Evolutionary conservation across 2,329 filamentous ascomycete species (phyloP), one percentile per base, ranked within the genome.

Genomic region (Lomentospora prolificans): DNA sequence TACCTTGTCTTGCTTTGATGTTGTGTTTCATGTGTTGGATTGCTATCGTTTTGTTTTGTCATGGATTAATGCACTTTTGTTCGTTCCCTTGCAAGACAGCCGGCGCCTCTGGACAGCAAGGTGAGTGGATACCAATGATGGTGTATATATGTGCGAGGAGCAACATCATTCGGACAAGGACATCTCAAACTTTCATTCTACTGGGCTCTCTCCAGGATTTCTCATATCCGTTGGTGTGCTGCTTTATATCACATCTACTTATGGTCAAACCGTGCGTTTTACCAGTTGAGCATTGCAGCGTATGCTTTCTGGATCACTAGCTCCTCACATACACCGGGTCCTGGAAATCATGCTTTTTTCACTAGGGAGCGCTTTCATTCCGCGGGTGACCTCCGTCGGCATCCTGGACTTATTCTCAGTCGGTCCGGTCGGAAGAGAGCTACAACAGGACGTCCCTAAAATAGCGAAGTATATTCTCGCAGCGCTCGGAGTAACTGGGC

Each of bases 101-200:
- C 22, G 33, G 22, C 12, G 41, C 36, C 24, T n/a, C 52, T 36
- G 52, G 52, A 54, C 46, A 56, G 54, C 46, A 56, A 24, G 31
- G 46, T 51, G 33, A 51, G 44, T 56, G 22, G 41, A 51, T 19
- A 39, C 33, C 48, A 19, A 30, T 44, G 22, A 28, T 51, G 54
- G 27, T 30, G 50, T 51, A 51, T 51, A 19, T 56, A 56, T 56
- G 51, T 39, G 30, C 24, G 9, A 51, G n/a, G 44, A 36, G 28
- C 27, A 19, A 31, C 30, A 55, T 17, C 27, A 25, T 30, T 24
- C 50, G 39, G 19, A 28, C 41, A 55, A 36, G 19, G 19, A 22
- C 22, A 25, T 6, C 19, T 50, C 24, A 19, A 46, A 27, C 14
- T 30, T 50, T 5, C 52, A 17, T 14, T 44, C 36, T 14, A n/a